These are phyloP conservation scores for Alternaria sp. DNA, from an alignment of 2,329 filamentous ascomycete species.

Conservation along the genomic window DNA sequence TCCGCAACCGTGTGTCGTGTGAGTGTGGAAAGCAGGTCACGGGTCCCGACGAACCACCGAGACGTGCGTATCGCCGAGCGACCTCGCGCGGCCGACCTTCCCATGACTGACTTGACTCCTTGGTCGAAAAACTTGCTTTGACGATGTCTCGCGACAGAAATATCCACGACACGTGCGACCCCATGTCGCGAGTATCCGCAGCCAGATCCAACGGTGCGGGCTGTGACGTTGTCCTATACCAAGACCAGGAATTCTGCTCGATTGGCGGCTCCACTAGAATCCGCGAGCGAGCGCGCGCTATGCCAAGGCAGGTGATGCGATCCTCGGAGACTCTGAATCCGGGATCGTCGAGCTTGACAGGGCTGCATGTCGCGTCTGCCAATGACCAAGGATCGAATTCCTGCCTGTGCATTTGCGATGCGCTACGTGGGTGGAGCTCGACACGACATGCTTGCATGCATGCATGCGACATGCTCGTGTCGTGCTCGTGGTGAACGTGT, in stretches of 20 bases:
- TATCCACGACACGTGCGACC: background rate
- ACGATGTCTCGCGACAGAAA: background rate
- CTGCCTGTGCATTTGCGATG: background rate
- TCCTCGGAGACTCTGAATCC: slow-evolving; percentile 21
- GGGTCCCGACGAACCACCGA: slow-evolving; percentile 3
- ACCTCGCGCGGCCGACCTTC: background rate
- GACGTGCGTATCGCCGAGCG: background rate
- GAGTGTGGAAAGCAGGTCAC: background rate
- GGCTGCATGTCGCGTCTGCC: slow-evolving; percentile 6
- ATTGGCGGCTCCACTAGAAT: slow-evolving; percentile 7
- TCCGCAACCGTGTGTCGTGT: slow-evolving; percentile 1
- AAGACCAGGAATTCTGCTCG: slow-evolving; percentile 10
- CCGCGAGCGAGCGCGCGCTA: slow-evolving; percentile 6
- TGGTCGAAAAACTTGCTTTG: background rate
- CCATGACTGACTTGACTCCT: background rate
- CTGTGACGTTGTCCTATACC: slow-evolving; percentile 5
- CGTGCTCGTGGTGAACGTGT: slow-evolving; percentile 7
- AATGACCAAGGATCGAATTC: slow-evolving; percentile 10
- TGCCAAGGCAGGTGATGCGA: slow-evolving; percentile 20
- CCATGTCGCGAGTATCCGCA: background rate
- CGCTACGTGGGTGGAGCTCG: slow-evolving; percentile 3
- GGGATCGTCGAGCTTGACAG: slow-evolving; percentile 19
- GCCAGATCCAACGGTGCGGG: slow-evolving; percentile 5
- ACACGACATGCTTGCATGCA: background rate
- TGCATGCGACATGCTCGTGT: background rate